These are phyloP conservation scores for Taiwanofungus camphoratus DNA, from an alignment of 1,284 basidiomycete genomes.

Conservation along the genomic window DNA sequence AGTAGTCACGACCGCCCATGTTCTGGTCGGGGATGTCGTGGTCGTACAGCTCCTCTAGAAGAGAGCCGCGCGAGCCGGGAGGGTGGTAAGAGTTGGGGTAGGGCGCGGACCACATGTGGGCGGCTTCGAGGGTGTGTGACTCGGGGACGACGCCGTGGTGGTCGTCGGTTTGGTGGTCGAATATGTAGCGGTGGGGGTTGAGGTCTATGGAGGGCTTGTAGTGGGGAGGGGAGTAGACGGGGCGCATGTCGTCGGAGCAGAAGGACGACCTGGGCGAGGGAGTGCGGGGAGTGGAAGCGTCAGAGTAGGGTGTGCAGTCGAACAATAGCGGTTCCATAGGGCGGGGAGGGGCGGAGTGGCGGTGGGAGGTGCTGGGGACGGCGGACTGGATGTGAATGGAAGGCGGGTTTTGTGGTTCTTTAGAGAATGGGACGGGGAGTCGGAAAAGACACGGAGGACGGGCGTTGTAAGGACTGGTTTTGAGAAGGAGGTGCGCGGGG, in stretches of 20 bases:
- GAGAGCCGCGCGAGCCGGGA: conserved; percentile 40
- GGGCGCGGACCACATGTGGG: conserved; percentile 27
- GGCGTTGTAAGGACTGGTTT: conserved; percentile 1
- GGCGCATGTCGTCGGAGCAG: conserved; percentile 35
- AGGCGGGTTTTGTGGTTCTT: neutral
- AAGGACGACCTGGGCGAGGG: conserved; percentile 50
- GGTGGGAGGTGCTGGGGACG: conserved; percentile 3
- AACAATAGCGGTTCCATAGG: conserved; percentile 56
- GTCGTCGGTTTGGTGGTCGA: conserved; percentile 39
- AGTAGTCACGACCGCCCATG: conserved; percentile 29
- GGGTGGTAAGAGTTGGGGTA: conserved; percentile 30
- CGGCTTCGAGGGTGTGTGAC: conserved; percentile 31
- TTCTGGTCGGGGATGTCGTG: conserved; percentile 39
- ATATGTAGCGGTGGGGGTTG: conserved; percentile 46
- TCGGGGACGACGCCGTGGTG: conserved; percentile 34
- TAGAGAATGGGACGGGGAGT: conserved; percentile 2
- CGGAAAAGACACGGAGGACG: neutral
- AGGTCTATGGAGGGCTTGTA: conserved; percentile 37
- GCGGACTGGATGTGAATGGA: conserved; percentile 18
- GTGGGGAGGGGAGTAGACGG: conserved; percentile 33
- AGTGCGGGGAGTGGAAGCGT: conserved; percentile 62
- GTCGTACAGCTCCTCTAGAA: conserved; percentile 64
- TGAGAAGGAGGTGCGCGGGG: conserved; percentile 3
- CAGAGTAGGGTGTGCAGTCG: conserved; percentile 56
- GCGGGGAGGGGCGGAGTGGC: conserved; percentile 6